phyloP scores from a whole-genome alignment of 2,329 filamentous ascomycete species.

The Dryadomyces quercus-mongolicae region DNA sequence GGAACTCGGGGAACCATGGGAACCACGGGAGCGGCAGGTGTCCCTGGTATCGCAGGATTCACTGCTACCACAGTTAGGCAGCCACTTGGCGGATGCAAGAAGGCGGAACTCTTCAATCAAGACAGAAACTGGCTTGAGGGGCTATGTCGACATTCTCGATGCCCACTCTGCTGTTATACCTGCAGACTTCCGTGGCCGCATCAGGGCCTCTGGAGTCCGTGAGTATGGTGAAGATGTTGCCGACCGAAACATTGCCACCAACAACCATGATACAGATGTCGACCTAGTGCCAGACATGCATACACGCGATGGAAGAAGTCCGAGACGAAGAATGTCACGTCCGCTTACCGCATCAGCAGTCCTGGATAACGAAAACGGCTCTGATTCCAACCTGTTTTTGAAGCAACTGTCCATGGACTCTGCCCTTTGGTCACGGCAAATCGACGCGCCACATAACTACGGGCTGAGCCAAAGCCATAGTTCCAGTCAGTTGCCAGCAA shows the following conservation, averaged over 20 bases:
- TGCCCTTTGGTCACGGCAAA: conserved; percentile 7
- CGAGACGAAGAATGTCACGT: not conserved
- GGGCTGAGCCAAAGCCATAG: too few relatives aligned
- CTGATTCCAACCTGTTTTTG: conserved; percentile 11
- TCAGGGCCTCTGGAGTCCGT: conserved; percentile 36
- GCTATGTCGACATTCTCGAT: conserved; percentile 43
- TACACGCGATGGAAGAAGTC: conserved; percentile 9
- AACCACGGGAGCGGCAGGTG: too few relatives aligned
- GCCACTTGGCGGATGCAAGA: not conserved
- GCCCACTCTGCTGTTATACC: conserved; percentile 40
- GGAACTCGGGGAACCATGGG: not conserved
- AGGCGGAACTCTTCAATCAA: not conserved
- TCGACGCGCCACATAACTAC: not conserved
- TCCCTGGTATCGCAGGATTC: too few relatives aligned
- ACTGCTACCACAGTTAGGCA: too few relatives aligned
- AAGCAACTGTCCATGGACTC: conserved; percentile 4
- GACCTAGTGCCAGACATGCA: conserved; percentile 24
- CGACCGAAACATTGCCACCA: conserved; percentile 41
- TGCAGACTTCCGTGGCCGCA: conserved; percentile 33
- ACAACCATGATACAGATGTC: conserved; percentile 21
- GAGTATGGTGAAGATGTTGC: conserved; percentile 55
- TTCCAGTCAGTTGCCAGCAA: not conserved
- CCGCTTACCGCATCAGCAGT: not conserved
- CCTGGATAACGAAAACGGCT: not conserved
- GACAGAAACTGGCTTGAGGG: not conserved